Conservation (phyloP, 2,329 filamentous ascomycete species). For the Byssochlamys sp. region DNA sequence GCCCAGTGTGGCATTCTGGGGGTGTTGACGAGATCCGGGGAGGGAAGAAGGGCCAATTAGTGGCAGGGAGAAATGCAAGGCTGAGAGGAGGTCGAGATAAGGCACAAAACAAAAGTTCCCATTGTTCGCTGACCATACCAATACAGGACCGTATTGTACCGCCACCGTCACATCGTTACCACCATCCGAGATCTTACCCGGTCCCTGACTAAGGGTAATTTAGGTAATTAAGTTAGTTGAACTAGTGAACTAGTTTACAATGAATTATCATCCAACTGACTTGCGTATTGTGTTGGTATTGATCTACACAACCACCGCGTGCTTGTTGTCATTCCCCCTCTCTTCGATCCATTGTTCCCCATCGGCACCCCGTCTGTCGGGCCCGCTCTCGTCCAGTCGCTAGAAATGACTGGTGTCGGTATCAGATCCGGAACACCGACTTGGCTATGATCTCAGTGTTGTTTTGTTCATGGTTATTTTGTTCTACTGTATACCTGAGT, state of each 20-base stretch:
- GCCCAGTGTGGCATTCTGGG: neutral
- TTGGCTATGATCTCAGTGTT: neutral
- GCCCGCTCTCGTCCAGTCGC: neutral
- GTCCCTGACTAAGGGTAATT: neutral
- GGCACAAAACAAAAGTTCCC: neutral
- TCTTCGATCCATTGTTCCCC: neutral
- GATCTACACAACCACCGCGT: neutral
- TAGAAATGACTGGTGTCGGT: neutral
- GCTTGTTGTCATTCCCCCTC: neutral
- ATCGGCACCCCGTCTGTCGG: neutral
- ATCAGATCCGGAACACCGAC: neutral
- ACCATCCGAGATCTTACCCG: neutral
- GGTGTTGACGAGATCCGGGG: neutral
- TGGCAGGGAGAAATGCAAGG: neutral
- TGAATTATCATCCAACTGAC: too few relatives aligned
- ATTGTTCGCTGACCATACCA: neutral
- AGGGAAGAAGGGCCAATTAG: neutral
- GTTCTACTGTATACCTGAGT: neutral
- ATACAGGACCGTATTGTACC: neutral
- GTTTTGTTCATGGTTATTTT: neutral
- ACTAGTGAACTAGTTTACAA: too few relatives aligned
- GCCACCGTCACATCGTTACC: neutral
- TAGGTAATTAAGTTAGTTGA: too few relatives aligned
- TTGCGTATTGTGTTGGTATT: neutral
- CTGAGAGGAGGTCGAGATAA: neutral